These are phyloP conservation scores for Botrytis fabae DNA, from an alignment of 2,329 filamentous ascomycete species.

Conservation along the genomic window DNA sequence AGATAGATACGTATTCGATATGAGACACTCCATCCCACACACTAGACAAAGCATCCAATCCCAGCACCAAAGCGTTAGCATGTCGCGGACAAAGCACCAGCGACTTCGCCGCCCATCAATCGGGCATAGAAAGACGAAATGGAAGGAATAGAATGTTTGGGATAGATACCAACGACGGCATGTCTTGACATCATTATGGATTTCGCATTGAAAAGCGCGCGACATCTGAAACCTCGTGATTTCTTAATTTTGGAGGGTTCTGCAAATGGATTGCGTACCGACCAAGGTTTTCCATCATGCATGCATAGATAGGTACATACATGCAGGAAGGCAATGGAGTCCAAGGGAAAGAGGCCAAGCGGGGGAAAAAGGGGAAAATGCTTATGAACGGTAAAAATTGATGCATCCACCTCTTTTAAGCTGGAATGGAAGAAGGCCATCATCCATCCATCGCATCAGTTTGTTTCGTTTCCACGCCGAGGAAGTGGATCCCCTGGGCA, in stretches of 20 bases:
- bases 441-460: background rate
- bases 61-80: background rate
- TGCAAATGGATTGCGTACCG: background rate
- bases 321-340: background rate
- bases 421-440: background rate
- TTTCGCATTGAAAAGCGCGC: conserved; percentile 11
- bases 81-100: background rate
- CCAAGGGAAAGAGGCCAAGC: background rate
- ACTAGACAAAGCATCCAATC: rapidly evolving
- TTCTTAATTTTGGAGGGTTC: background rate
- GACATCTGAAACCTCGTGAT: conserved; percentile 21
- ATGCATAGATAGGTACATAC: background rate
- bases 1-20: too few species aligned
- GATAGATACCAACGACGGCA: background rate
- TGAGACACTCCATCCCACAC: background rate
- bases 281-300: background rate
- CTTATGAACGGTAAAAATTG: background rate
- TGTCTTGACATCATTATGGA: conserved; percentile 9
- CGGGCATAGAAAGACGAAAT: background rate
- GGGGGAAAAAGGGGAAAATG: background rate
- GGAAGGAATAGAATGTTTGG: background rate
- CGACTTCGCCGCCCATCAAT: background rate
- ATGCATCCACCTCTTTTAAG: background rate
- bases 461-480: background rate
- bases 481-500: background rate